Conservation (phyloP, 352 stramenopile species). For the Nothophytophthora sp. region DNA sequence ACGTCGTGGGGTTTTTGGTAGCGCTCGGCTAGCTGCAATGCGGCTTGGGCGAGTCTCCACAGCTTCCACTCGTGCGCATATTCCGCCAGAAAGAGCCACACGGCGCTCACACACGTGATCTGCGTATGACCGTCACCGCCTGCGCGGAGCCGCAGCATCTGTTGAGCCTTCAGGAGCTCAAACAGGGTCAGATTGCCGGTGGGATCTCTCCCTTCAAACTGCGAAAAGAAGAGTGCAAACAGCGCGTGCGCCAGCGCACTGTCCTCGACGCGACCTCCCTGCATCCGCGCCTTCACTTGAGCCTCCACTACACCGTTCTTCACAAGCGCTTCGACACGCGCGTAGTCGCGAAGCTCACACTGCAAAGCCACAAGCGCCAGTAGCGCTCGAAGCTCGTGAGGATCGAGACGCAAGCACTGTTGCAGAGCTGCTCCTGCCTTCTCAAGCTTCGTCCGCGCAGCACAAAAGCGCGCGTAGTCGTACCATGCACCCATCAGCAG, state of each 20-base stretch:
- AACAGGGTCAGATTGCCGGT: slow-evolving; percentile 69
- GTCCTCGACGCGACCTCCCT: slow-evolving; percentile 6
- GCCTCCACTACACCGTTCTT: slow-evolving; percentile 44
- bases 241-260: slow-evolving; percentile 56
- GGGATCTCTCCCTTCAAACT: slow-evolving; percentile 36
- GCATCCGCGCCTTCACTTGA: slow-evolving; percentile 1
- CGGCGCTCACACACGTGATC: slow-evolving; percentile 34
- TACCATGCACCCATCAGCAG: slow-evolving; percentile 48
- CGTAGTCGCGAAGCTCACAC: slow-evolving; percentile 58
- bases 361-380: slow-evolving; percentile 59
- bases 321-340: slow-evolving; percentile 36
- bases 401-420: slow-evolving; percentile 59
- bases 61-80: slow-evolving; percentile 49
- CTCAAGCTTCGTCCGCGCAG: slow-evolving; percentile 44
- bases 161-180: slow-evolving; percentile 64
- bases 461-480: slow-evolving; percentile 67
- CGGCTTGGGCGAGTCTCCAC: slow-evolving; percentile 24
- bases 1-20: slow-evolving; percentile 35
- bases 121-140: slow-evolving; percentile 9
- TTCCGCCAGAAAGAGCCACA: slow-evolving; percentile 65
- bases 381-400: slow-evolving; percentile 35
- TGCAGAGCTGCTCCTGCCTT: slow-evolving; percentile 56
- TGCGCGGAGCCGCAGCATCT: slow-evolving; percentile 24
- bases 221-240: slow-evolving; percentile 57
- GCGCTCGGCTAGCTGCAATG: slow-evolving; percentile 43